A percentile compares a stretch with the other conserved stretches of the same genome.
These are phyloP conservation scores for Geotrichum candidum DNA, from an alignment of 1,139 yeast genomes.

Conservation along the genomic window DNA sequence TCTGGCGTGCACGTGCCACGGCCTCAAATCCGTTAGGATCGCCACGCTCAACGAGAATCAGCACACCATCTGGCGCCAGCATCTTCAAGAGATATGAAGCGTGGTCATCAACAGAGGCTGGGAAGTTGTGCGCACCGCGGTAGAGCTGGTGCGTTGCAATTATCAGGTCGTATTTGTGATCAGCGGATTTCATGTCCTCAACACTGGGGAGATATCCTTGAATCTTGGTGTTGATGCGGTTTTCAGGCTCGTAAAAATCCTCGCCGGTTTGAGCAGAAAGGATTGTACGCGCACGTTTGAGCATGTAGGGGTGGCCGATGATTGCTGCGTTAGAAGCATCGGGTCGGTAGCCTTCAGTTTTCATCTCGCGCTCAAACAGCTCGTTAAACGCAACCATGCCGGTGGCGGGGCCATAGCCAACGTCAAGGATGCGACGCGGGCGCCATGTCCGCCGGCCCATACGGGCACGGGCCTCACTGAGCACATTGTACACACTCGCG, in stretches of 20 bases:
- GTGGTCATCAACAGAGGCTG: conserved; percentile 65
- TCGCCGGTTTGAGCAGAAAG: conserved; percentile 52
- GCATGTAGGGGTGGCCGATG: conserved; percentile 70
- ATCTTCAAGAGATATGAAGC: conserved; percentile 55
- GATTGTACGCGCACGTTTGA: conserved; percentile 68
- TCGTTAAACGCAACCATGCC: conserved; percentile 88
- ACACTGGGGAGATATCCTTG: conserved; percentile 8
- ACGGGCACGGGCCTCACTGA: conserved; percentile 60
- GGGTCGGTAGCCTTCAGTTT: conserved; percentile 45
- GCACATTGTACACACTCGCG: conserved; percentile 61
- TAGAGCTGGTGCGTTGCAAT: conserved; percentile 77
- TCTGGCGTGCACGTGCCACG: conserved; percentile 83
- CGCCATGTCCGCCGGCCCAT: conserved; percentile 44
- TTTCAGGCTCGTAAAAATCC: conserved; percentile 12
- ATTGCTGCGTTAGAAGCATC: conserved; percentile 64
- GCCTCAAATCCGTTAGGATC: conserved; percentile 84
- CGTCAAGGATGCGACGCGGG: conserved; percentile 66
- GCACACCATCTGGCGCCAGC: conserved; percentile 69
- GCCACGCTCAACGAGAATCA: conserved; percentile 81
- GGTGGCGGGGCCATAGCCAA: conserved; percentile 89
- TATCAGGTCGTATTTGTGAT: conserved; percentile 63
- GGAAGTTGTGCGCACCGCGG: conserved; percentile 50
- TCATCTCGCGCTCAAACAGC: conserved; percentile 50
- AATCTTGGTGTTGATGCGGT: conserved; percentile 20
- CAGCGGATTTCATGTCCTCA: not conserved